Evolutionary conservation across 257 asterid species (phyloP), one percentile per base, ranked within the genome.

Genomic region (Solanum paucissectum): DNA sequence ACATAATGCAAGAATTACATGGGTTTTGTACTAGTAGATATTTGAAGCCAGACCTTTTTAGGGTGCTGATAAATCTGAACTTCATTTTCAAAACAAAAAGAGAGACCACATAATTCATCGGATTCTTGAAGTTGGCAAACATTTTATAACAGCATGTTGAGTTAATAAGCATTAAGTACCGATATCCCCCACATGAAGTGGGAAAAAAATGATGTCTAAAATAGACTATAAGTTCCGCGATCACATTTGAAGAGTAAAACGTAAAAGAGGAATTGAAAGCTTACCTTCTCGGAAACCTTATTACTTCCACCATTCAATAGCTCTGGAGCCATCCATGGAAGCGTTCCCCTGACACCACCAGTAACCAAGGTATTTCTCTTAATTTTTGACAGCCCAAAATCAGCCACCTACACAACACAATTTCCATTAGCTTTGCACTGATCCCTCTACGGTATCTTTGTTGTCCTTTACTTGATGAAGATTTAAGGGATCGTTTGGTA

Each of bases 311-410:
- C 87, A 44, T 86, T 86, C 40, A 86, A 58, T 12, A 69, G 87
- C 68, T 68, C 83, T 5, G 83, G 87, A 16, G 87, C 87, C 87
- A 86, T 86, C 87, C 87, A 86, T 12, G 87, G 83, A 86, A 86
- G 87, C 5, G 87, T 86, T 69, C 87, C 87, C 60, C 87, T 73
- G 36, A 86, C 87, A 4, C 87, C 87, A 40, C 87, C 87, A 16
- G 87, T 40, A 36, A 86, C 79, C 52, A 86, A 75, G 13, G 87
- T 86, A 25, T 86, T 73, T 44, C 87, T 68, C 79, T 86, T 86
- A 25, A 69, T 75, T 36, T 86, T 86, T 27, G 87, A 86, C 34
- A 86, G 83, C 46, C 87, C 87, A 52, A 86, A 86, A 86, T 86
- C 87, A 68, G 69, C 87, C 38, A 86, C 87, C 87, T 86, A 68